phyloP scores from a whole-genome alignment of 371 early-diverging fungal species.

The Choanephora cucurbitarum region DNA sequence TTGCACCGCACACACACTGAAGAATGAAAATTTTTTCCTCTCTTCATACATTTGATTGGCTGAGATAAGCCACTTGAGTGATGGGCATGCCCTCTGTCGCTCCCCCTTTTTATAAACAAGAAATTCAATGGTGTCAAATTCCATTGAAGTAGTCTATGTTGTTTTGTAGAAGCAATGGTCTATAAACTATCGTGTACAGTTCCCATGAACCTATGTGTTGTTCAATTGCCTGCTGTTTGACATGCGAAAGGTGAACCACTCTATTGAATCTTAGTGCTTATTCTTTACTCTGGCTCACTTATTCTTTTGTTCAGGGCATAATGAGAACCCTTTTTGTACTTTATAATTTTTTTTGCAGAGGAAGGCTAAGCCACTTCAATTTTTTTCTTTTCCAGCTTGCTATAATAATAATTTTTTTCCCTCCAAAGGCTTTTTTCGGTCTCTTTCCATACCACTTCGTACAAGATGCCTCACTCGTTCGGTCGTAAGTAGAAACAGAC shows the following conservation, averaged over 20 bases:
- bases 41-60: not conserved
- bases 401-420: conserved; percentile 34
- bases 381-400: conserved; percentile 15
- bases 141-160: too few species aligned
- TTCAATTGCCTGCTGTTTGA: too few species aligned
- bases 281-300: not conserved
- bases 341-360: too few species aligned
- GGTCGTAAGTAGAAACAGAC: conserved; percentile 61
- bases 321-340: too few species aligned
- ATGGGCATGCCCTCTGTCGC: too few species aligned
- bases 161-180: too few species aligned
- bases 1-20: not conserved
- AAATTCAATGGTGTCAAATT: too few species aligned
- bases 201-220: too few species aligned
- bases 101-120: too few species aligned
- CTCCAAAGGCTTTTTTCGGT: conserved; percentile 21
- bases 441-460: conserved; percentile 30
- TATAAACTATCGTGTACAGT: too few species aligned
- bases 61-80: conserved; percentile 13
- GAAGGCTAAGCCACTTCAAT: conserved; percentile 32
- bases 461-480: conserved; percentile 92
- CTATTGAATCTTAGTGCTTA: too few species aligned
- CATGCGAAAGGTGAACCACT: too few species aligned
- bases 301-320: not conserved
- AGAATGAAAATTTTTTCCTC: conserved; percentile 5